Percentiles rank a stretch among this genome's conserved stretches.
These are phyloP conservation scores for Forsythia viridissima DNA, from an alignment of 257 asterid species.

Conservation along the genomic window DNA sequence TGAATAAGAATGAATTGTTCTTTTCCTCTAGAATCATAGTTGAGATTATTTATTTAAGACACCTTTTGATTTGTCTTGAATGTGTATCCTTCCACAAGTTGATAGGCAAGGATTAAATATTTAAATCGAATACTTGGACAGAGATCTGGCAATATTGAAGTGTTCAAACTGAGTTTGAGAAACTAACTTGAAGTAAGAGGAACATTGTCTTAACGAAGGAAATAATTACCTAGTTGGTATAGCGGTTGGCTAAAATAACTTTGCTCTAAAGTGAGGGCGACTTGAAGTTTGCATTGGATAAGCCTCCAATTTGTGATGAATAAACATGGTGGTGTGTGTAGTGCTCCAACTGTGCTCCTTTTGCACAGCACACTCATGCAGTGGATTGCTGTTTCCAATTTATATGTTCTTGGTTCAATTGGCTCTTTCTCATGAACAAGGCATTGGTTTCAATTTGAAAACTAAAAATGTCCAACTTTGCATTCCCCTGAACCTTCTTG, in stretches of 20 bases:
- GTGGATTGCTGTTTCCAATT: not conserved
- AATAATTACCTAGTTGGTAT: not conserved
- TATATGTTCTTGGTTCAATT: not conserved
- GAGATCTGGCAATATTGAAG: not conserved
- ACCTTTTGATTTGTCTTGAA: not conserved
- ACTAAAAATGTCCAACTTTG: not conserved
- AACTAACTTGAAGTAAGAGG: not conserved
- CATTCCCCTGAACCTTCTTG: not conserved
- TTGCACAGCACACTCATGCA: conserved; percentile 6
- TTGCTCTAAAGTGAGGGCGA: not conserved
- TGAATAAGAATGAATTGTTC: not conserved
- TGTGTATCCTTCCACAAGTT: not conserved
- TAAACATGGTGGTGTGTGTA: not conserved
- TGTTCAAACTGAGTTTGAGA: not conserved
- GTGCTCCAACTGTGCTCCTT: not conserved
- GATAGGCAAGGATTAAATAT: not conserved
- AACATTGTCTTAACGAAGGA: not conserved
- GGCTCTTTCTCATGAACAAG: not conserved
- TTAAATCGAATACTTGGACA: not conserved
- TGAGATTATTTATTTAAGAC: not conserved
- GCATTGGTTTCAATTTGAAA: not conserved
- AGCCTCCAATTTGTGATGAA: not conserved
- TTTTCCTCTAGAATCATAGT: not conserved
- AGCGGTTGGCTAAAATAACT: not conserved
- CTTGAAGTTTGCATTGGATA: not conserved